Evolutionary conservation across 192 early-diverging fungal species (phyloP), one percentile per base, ranked within the genome.

Genomic region (Oehlia diaphana): DNA sequence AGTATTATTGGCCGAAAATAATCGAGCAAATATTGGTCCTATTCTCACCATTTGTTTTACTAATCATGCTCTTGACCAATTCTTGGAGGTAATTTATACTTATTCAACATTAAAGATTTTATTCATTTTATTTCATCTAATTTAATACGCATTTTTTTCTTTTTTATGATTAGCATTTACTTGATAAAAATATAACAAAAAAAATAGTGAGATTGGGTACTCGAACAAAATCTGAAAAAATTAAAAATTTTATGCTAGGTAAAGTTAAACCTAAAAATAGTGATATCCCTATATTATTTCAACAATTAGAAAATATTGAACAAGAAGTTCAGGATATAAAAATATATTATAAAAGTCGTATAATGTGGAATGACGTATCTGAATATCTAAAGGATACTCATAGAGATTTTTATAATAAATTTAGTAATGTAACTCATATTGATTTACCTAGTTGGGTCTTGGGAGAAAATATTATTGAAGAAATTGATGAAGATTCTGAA

Each of bases 51-150:
- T 91, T n/a, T 86, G 86, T 47, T 89, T 85, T 66, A 91, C 90
- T 7, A 91, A 91, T 75, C 90, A 90, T 72, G 91, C 91, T 0
- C 74, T 92, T 13, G 91, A 91, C 49, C 88, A 91, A 72, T 92
- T 92, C 72, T 66, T 92, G 2, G 87, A 88, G 39, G 53, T 44
- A 28, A n/a, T 42, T 14, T 19, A 19, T 14, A 53, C 31, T 72
- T 49, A 21, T 26, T 6, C 13, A 74, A 0, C 4, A 4, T 37
- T 37, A 3, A 37, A 37, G 26, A 26, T 26, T 26, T 26, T 26
- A 37, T 37, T 37, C 35, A 4, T 37, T 37, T 3, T 37, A 37
- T 37, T 4, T 37, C 4, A 42, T 42, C 6, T 42, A 42, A 37
- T 8, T n/a, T 19, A 35, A 39, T 21, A 16, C 7, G 14, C 9